Base-by-base conservation (phyloP, 2,329 filamentous ascomycete species). In the Hypoxylon sp. region DNA sequence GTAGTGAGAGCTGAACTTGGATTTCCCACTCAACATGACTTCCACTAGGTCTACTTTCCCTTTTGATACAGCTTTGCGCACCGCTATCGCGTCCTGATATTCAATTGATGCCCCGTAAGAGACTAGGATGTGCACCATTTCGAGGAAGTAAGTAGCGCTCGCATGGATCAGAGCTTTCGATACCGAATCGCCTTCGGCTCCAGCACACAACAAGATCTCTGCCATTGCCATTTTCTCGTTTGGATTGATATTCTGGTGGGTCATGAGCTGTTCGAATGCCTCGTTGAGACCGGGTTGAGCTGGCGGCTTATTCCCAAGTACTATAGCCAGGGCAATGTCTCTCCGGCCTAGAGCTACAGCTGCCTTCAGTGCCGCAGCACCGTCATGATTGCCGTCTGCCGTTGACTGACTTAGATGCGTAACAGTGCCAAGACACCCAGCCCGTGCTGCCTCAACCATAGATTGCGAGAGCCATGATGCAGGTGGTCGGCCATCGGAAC, bases 131-230 rank as follows among this genome's bases (percentile, higher is more conserved):
- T 77, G 78, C 2, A 86, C 82, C 82, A 88, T 85, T 41, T 87
- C 84, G 60, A 84, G 79, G 63, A 84, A 87, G 45, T 84, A 82
- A 1, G 79, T 80, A 5, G 81, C 77, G 54, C 82, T 83, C 0
- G 86, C 83, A 30, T 82, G 78, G 5, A 84, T 75, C 0, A 89
- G 77, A 0, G 83, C 84, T 29, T 78, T 75, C 0, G 84, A 81
- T 0, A 86, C 76, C 0, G 80, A 76, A 12, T 85, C 82, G 1
- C 87, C 87, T 11, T 80, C 78, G 1, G 87, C 86, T 0, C 87
- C 87, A 0, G 85, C 86, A 56, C 87, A 88, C 1, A 90, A 78
- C 1, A 90, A 72, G 2, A 87, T 76, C 71, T 90, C 86, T 0
- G 84, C 79, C 65, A 89, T 77, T 2, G 81, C 80, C 43, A 85